A percentile compares a stretch with the other conserved stretches of the same genome.
Conservation (phyloP, 768 basidiomycete species). For the Sistotremastrum niveocremeum region DNA sequence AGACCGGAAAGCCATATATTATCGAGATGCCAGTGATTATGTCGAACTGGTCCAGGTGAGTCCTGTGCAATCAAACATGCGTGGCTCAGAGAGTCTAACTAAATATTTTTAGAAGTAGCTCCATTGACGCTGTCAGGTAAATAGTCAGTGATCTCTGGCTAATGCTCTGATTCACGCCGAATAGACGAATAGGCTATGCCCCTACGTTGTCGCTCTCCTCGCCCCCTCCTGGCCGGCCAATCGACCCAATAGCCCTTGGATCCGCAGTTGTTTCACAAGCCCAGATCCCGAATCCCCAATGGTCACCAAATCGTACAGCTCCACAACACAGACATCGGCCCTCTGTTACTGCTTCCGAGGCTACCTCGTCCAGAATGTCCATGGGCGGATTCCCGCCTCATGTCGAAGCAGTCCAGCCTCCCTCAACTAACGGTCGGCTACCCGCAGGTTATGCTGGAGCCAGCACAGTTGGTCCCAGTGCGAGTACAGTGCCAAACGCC, state of each 20-base stretch:
- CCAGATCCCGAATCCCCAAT: background rate
- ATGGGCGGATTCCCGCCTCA: no score
- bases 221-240: background rate
- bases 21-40: constrained; percentile 72
- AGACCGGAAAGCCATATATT: constrained; percentile 44
- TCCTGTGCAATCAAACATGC: constrained; percentile 2
- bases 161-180: no score
- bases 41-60: constrained; percentile 78
- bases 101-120: constrained; percentile 41
- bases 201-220: constrained; percentile 24
- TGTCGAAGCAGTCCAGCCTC: no score
- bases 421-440: no score
- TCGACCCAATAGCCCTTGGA: background rate
- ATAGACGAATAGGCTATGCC: constrained; percentile 36
- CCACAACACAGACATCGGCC: no score
- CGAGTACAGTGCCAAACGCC: no score
- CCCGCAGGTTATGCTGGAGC: no score
- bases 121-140: constrained; percentile 51
- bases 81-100: constrained; percentile 1
- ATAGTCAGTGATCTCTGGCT: constrained; percentile 1
- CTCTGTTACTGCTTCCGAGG: no score
- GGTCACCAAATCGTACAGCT: background rate
- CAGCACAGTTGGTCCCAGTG: no score
- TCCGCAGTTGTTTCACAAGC: background rate
- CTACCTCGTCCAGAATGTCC: no score